phyloP scores from a whole-genome alignment of 1,139 yeast genomes.

The Pichia sp. region DNA sequence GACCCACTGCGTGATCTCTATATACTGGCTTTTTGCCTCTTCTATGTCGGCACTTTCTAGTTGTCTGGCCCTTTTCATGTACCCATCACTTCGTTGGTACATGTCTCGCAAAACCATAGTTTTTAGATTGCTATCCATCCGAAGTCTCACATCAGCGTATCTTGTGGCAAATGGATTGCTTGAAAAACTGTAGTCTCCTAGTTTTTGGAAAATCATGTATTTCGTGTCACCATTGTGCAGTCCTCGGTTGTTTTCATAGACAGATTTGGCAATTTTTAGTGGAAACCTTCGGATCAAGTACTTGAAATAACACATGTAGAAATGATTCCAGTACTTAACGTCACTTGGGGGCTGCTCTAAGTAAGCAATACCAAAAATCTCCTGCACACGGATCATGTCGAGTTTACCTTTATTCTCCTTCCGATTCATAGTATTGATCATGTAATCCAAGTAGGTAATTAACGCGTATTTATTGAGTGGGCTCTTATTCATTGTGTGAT shows the following conservation, averaged over 20 bases:
- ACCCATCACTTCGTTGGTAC: constrained; percentile 22
- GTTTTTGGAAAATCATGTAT: constrained; percentile 15
- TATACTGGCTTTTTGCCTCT: constrained; percentile 15
- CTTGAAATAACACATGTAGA: constrained; percentile 29
- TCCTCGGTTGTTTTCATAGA: constrained; percentile 21
- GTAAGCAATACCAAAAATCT: constrained; percentile 21
- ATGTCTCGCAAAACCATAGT: constrained; percentile 29
- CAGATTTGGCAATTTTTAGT: constrained; percentile 18
- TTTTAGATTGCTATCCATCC: constrained; percentile 17
- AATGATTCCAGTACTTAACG: constrained; percentile 29
- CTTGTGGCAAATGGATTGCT: constrained; percentile 29
- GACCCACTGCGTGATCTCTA: constrained; percentile 26
- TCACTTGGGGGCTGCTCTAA: constrained; percentile 15
- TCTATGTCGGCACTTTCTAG: constrained; percentile 16
- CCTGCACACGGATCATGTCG: constrained; percentile 24
- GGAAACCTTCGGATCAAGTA: constrained; percentile 27
- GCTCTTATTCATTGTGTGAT: constrained; percentile 7
- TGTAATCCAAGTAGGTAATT: constrained; percentile 27
- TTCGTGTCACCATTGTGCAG: neutral
- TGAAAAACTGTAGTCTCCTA: constrained; percentile 17
- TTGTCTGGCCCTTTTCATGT: constrained; percentile 17
- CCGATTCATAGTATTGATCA: constrained; percentile 20
- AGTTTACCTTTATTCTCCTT: neutral
- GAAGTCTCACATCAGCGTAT: constrained; percentile 23
- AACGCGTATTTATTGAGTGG: constrained; percentile 24